Conservation (phyloP, 768 basidiomycete species). For the Mycena crocata region DNA sequence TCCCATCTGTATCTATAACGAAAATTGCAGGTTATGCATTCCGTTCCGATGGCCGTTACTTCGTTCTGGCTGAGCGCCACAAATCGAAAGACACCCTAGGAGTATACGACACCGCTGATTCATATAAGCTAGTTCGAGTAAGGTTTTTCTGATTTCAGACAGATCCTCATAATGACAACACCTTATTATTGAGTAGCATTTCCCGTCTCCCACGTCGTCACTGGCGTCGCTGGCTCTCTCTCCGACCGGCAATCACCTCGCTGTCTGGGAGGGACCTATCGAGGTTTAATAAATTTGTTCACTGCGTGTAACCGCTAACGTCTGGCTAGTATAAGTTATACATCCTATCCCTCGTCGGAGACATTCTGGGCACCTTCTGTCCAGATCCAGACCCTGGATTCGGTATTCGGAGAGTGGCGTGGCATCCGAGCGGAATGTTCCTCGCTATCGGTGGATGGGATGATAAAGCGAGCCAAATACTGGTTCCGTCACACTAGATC, state of each 20-base stretch:
- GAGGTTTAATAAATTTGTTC: constrained; percentile 63
- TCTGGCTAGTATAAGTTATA: constrained; percentile 76
- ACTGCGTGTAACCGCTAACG: constrained; percentile 8
- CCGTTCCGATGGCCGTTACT: constrained; percentile 83
- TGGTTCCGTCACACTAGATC: not conserved
- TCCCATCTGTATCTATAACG: constrained; percentile 2
- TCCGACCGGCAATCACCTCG: constrained; percentile 79
- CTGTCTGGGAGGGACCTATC: constrained; percentile 87
- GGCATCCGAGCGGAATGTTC: constrained; percentile 90
- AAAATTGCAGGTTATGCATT: constrained; percentile 76
- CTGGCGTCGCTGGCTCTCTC: constrained; percentile 80
- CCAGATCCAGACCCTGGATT: constrained; percentile 85
- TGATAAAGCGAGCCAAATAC: constrained; percentile 70
- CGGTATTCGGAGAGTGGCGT: constrained; percentile 81
- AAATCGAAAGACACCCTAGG: constrained; percentile 90
- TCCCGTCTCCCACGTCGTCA: constrained; percentile 80
- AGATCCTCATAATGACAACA: no score
- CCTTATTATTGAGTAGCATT: constrained; percentile 68
- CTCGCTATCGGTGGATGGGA: constrained; percentile 90
- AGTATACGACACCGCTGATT: constrained; percentile 80
- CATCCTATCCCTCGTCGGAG: constrained; percentile 75
- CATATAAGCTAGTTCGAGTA: constrained; percentile 81
- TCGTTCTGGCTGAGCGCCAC: constrained; percentile 89
- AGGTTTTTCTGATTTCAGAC: constrained; percentile 1
- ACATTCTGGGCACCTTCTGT: constrained; percentile 71